Percentiles rank a stretch among this genome's conserved stretches.
These are phyloP conservation scores for Gorgonomyces haynaldii DNA, from an alignment of 192 early-diverging fungal species.

Conservation along the genomic window DNA sequence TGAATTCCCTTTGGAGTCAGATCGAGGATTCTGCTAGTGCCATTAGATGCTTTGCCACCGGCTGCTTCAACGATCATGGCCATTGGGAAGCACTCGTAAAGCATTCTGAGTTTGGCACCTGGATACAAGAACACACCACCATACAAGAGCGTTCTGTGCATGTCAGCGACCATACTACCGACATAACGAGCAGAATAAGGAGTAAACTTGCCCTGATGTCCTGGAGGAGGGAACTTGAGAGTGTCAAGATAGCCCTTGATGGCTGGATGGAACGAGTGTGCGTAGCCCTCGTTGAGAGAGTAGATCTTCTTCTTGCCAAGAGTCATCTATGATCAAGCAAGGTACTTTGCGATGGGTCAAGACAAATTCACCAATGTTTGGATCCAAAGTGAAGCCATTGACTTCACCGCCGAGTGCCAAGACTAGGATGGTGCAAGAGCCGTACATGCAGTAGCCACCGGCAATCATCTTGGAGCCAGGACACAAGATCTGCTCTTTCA, in stretches of 20 bases:
- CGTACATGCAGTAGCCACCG: slow-evolving; percentile 96
- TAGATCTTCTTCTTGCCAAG: slow-evolving; percentile 79
- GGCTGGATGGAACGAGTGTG: slow-evolving; percentile 77
- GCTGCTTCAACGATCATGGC: slow-evolving; percentile 85
- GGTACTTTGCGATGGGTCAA: slow-evolving; percentile 87
- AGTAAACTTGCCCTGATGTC: slow-evolving; percentile 48
- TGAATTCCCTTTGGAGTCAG: slow-evolving; percentile 80
- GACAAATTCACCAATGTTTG: slow-evolving; percentile 94
- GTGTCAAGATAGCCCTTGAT: slow-evolving; percentile 80
- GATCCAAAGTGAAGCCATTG: slow-evolving; percentile 95
- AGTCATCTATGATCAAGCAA: slow-evolving; percentile 24
- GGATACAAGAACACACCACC: slow-evolving; percentile 90
- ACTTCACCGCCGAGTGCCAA: slow-evolving; percentile 65
- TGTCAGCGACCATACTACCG: slow-evolving; percentile 95
- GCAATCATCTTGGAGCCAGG: slow-evolving; percentile 85
- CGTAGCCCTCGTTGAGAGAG: slow-evolving; percentile 96
- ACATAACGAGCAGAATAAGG: slow-evolving; percentile 93
- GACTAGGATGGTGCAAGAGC: slow-evolving; percentile 57
- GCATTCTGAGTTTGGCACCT: slow-evolving; percentile 82
- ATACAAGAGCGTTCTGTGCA: slow-evolving; percentile 79
- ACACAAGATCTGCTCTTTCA: slow-evolving; percentile 62
- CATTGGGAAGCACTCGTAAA: slow-evolving; percentile 99
- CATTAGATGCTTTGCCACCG: slow-evolving; percentile 87
- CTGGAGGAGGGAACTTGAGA: slow-evolving; percentile 75
- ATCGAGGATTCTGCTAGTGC: slow-evolving; percentile 70